Evolutionary conservation across 1,284 basidiomycete genomes (phyloP), one percentile per base, ranked within the genome.

Genomic region (Termitomyces sp.): DNA sequence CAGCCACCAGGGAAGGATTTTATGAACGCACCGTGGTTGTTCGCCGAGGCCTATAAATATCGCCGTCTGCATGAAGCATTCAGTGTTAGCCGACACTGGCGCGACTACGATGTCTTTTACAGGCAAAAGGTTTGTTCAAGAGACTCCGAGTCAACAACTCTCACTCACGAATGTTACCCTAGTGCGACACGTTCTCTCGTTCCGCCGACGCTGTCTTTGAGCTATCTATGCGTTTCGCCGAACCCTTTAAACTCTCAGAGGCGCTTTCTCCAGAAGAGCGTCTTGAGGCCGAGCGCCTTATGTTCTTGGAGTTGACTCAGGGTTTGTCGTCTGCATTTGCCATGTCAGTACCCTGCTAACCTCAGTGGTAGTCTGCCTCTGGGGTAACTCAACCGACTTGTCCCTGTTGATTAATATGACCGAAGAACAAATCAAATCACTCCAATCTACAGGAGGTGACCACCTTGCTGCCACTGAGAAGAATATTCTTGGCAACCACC

Each of bases 1-100:
- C 48, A 26, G 41, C 47, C 42, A 10, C 42, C 63, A 87, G 88
- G 86, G 57, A 96, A 96, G 73, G 90, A 95, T 70, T 98, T 97
- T 67, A 96, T 97, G 92, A 95, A 93, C 64, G 88, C 92, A 0
- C 92, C 92, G 6, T 95, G 93, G 94, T 74, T 96, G 21, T 96
- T 96, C 64, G 96, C 96, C 47, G 95, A 98, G 71, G 94, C 95
- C 15, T 98, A 98, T 82, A 98, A 98, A 74, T 98, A 98, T 73
- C 90, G 95, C 65, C 87, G 94, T 61, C 80, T 99, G 54, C 92
- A 93, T 61, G 95, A 98, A 71, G 95, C 92, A 74, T 98, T 98
- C 75, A 94, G 90, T 61, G 78, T 94, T 58, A 92, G 90, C 78
- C 94, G 92, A 68, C 88, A 85, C 73, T 98, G 94, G 93, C 82